These are phyloP conservation scores for Phyllosticta citriasiana DNA, from an alignment of 2,329 filamentous ascomycete genomes.

Conservation along the genomic window DNA sequence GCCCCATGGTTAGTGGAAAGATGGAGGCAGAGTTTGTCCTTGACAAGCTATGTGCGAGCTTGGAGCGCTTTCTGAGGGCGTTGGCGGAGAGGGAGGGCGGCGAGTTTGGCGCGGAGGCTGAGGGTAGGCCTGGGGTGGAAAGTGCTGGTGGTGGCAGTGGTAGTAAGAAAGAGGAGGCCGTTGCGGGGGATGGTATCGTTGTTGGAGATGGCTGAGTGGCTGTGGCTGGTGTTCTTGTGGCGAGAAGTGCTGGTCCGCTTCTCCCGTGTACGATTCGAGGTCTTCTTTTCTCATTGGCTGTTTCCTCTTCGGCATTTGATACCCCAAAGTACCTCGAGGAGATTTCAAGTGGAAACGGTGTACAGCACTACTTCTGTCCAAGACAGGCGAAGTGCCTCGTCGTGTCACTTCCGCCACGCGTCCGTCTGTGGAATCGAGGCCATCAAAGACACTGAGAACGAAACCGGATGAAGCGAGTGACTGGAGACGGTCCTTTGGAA, in stretches of 20 bases:
- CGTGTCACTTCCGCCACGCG: no score
- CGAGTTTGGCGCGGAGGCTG: not conserved
- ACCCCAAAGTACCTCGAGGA: not conserved
- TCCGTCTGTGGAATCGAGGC: no score
- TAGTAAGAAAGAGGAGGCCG: not conserved
- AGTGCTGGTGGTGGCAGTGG: not conserved
- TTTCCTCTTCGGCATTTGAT: not conserved
- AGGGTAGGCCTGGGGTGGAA: not conserved
- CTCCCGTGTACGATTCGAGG: not conserved
- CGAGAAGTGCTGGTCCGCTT: not conserved
- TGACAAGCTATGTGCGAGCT: constrained; percentile 54
- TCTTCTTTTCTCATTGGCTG: not conserved
- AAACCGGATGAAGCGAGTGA: no score
- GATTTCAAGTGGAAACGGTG: not conserved
- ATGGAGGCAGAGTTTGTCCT: constrained; percentile 59
- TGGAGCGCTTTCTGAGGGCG: constrained; percentile 30
- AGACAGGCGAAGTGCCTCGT: no score
- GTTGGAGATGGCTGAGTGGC: not conserved
- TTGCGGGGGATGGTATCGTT: not conserved
- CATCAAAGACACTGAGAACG: no score
- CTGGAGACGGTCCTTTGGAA: no score
- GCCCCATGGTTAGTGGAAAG: constrained; percentile 54
- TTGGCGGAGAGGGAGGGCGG: not conserved
- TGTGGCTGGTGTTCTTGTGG: not conserved
- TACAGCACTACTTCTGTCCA: no score